phyloP scores from a whole-genome alignment of 441 rosid genomes.

The Populus hybrid region DNA sequence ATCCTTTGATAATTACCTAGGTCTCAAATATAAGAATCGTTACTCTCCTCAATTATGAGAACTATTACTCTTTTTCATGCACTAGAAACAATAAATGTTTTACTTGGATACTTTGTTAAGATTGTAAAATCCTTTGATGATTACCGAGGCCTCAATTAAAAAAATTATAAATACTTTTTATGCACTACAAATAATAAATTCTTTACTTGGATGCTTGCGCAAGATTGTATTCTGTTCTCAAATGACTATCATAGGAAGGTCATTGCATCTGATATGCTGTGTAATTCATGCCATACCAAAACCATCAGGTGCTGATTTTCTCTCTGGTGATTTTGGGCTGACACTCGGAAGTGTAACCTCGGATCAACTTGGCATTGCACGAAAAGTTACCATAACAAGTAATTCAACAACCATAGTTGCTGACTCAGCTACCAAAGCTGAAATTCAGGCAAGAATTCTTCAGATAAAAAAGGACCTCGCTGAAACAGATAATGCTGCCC shows the following conservation, averaged over 20 bases:
- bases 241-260: neutral
- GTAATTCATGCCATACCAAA: slow-evolving; percentile 12
- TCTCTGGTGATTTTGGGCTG: slow-evolving; percentile 69
- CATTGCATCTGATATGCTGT: neutral
- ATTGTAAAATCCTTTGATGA: neutral
- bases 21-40: neutral
- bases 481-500: slow-evolving; percentile 57
- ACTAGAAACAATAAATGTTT: neutral
- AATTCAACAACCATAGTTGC: slow-evolving; percentile 83
- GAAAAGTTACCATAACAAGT: slow-evolving; percentile 58
- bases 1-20: neutral
- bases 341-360: slow-evolving; percentile 53
- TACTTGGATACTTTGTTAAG: neutral
- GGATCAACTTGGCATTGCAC: slow-evolving; percentile 82
- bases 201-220: neutral
- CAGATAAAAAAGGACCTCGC: slow-evolving; percentile 89
- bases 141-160: too few species aligned
- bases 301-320: slow-evolving; percentile 71
- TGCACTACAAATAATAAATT: neutral
- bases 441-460: slow-evolving; percentile 76
- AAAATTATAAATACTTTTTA: neutral
- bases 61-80: neutral
- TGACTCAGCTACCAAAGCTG: slow-evolving; percentile 77
- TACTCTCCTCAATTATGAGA: neutral
- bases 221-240: neutral